Conservation (phyloP, 495 filamentous ascomycete genomes). For the Penicillium pancosmium region DNA sequence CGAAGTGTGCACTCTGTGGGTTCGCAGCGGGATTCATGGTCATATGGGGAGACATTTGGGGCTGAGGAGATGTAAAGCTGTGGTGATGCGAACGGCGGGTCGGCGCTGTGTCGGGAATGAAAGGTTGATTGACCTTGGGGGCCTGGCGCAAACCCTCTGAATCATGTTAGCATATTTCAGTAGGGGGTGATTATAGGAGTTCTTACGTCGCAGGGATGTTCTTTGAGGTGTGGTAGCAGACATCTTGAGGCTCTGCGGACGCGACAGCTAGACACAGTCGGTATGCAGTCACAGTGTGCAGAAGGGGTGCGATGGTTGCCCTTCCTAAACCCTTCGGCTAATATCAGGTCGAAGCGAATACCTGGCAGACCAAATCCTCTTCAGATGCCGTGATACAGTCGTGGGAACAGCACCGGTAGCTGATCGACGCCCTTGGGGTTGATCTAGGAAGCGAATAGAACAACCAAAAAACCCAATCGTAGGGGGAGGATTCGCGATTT, state of each 20-base stretch:
- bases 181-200: not conserved
- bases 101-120: conserved; percentile 48
- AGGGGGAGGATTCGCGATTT: not conserved
- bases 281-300: not conserved
- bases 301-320: not conserved
- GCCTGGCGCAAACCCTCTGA: conserved; percentile 52
- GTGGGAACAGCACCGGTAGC: not conserved
- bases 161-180: conserved; percentile 17
- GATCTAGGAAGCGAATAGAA: not conserved
- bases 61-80: conserved; percentile 39
- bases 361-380: not conserved
- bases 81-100: conserved; percentile 42
- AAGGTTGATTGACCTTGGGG: conserved; percentile 50
- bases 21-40: conserved; percentile 36
- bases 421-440: not conserved
- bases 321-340: not conserved
- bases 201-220: conserved; percentile 33
- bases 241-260: conserved; percentile 19
- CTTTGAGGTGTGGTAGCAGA: conserved; percentile 30
- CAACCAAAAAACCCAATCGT: not conserved
- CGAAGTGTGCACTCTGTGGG: conserved; percentile 31
- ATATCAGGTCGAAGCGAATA: not conserved
- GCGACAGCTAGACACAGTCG: conserved; percentile 6
- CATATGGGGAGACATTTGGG: conserved; percentile 27
- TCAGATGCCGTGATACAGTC: not conserved